These are phyloP conservation scores for Candida nemodendra DNA, from an alignment of 805 yeast species.

Conservation along the genomic window DNA sequence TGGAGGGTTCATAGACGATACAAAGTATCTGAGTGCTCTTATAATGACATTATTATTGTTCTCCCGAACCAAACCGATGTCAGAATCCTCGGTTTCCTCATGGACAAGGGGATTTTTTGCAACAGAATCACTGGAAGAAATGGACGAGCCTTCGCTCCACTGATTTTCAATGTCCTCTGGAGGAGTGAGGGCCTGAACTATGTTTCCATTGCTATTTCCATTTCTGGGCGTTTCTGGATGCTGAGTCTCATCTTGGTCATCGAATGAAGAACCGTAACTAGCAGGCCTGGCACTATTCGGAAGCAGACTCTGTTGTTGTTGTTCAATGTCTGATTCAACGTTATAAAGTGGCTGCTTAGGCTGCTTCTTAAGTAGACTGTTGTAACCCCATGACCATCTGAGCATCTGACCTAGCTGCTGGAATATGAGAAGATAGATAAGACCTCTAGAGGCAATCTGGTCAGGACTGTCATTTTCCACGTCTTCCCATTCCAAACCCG, in stretches of 20 bases:
- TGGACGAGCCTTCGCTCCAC: slow-evolving; percentile 29
- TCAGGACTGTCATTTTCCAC: slow-evolving; percentile 63
- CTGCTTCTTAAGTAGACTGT: slow-evolving; percentile 58
- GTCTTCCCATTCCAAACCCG: slow-evolving; percentile 74
- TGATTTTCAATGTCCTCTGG: slow-evolving; percentile 12
- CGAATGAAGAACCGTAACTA: slow-evolving; percentile 17
- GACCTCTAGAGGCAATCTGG: slow-evolving; percentile 75
- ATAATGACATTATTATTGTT: slow-evolving; percentile 1
- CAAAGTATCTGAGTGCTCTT: slow-evolving; percentile 12
- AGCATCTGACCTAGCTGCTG: slow-evolving; percentile 82
- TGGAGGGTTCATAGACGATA: slow-evolving; percentile 69
- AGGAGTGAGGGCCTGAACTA: slow-evolving; percentile 2
- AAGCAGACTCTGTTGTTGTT: slow-evolving; percentile 10
- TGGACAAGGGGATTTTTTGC: slow-evolving; percentile 11
- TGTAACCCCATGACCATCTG: slow-evolving; percentile 88
- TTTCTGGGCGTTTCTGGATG: slow-evolving; percentile 1
- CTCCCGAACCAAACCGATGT: background rate
- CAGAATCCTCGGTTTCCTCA: slow-evolving; percentile 9
- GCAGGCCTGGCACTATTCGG: slow-evolving; percentile 12
- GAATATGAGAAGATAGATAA: slow-evolving; percentile 67
- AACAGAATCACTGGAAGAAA: slow-evolving; percentile 19
- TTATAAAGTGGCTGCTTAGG: slow-evolving; percentile 35
- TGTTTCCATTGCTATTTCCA: too few relatives aligned
- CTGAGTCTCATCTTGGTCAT: slow-evolving; percentile 5
- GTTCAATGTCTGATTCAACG: slow-evolving; percentile 14